Conservation (phyloP, 306 rosid species). For the Glycine latifolia region DNA sequence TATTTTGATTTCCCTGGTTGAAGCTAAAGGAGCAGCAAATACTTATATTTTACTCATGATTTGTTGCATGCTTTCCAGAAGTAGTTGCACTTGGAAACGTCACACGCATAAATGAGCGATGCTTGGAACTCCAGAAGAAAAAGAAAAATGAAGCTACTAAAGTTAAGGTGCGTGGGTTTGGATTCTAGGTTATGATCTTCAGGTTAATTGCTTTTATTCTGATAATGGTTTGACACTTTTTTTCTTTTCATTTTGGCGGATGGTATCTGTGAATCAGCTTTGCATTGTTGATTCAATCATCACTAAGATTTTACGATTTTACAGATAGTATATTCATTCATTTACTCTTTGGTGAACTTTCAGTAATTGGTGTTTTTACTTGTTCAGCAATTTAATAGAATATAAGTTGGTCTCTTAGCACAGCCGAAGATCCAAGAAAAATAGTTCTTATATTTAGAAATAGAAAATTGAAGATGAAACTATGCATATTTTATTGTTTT, state of each 20-base stretch:
- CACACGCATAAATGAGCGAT: conserved; percentile 74
- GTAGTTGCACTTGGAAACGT: conserved; percentile 73
- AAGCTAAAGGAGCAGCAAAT: conserved; percentile 32
- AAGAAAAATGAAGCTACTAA: conserved; percentile 68
- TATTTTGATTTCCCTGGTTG: conserved; percentile 11
- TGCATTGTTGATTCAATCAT: conserved; percentile 1
- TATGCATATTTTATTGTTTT: conserved; percentile 5
- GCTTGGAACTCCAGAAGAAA: conserved; percentile 89
- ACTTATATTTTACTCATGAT: conserved; percentile 35
- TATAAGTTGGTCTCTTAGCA: too few relatives aligned
- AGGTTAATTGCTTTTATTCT: conserved; percentile 3
- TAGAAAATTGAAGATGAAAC: conserved; percentile 4
- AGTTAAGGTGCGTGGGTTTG: conserved; percentile 64
- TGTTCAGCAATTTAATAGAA: background rate
- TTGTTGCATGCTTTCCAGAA: conserved; percentile 58
- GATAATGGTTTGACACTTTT: too few relatives aligned
- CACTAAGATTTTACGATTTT: background rate
- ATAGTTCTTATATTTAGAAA: background rate
- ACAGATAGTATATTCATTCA: too few relatives aligned
- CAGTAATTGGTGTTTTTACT: background rate
- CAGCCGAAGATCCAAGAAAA: conserved; percentile 11
- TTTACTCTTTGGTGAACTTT: too few relatives aligned
- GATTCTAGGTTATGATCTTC: conserved; percentile 8
- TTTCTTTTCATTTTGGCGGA: background rate
- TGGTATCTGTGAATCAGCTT: background rate